phyloP scores from a whole-genome alignment of 176 grass and related monocot species.

The Triticum urartu region DNA sequence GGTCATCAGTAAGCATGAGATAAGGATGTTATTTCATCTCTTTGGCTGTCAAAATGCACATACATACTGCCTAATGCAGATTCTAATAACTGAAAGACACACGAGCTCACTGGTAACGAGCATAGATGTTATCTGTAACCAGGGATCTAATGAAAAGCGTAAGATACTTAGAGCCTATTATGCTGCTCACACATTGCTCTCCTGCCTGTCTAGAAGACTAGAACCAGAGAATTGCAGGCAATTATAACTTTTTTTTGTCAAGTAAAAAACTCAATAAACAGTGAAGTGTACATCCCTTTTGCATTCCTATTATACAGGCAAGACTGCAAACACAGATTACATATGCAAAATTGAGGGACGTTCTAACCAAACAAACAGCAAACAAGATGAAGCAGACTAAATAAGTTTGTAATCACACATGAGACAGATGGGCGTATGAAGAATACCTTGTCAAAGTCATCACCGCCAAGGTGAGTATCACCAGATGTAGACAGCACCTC shows the following conservation, averaged over 20 bases:
- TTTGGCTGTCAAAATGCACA: background rate
- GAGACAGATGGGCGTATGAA: background rate
- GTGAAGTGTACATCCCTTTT: background rate
- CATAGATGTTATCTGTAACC: background rate
- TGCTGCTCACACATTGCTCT: background rate
- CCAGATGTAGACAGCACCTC: constrained; percentile 83
- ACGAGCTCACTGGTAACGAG: background rate
- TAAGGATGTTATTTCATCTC: background rate
- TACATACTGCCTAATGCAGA: background rate
- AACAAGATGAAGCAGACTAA: background rate
- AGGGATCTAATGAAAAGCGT: background rate
- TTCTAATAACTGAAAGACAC: background rate
- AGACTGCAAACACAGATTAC: background rate
- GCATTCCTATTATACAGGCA: background rate
- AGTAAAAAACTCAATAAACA: background rate
- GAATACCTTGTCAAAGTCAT: constrained; percentile 87
- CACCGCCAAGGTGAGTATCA: constrained; percentile 78
- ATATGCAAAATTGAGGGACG: background rate
- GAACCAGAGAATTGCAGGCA: background rate
- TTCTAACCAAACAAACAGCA: background rate
- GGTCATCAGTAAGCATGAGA: background rate
- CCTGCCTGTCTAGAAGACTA: background rate
- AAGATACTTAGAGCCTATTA: background rate
- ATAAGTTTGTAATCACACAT: background rate
- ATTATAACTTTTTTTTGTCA: background rate